A percentile compares a stretch with the other conserved stretches of the same genome.
These are phyloP conservation scores for Parasitella parasitica DNA, from an alignment of 371 early-diverging fungal genomes.

Conservation along the genomic window DNA sequence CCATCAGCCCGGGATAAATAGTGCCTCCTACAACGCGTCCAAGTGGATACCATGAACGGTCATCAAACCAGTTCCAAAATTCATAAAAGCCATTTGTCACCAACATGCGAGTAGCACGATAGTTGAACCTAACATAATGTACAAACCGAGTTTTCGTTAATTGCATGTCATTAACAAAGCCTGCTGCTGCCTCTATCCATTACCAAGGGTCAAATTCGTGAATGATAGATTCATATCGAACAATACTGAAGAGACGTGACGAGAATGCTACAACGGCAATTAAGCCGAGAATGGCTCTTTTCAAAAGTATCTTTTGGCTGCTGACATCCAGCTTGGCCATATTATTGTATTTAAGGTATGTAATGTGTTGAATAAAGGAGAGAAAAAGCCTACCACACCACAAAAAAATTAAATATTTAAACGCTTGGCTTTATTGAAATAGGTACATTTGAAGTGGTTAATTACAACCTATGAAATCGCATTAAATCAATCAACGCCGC, in stretches of 20 bases:
- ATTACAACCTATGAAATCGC: background rate
- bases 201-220: slow-evolving; percentile 99
- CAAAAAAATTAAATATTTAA: background rate
- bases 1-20: slow-evolving; percentile 97
- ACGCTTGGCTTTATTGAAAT: background rate
- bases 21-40: slow-evolving; percentile 99
- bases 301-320: slow-evolving; percentile 61
- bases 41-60: slow-evolving; percentile 97
- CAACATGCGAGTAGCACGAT: slow-evolving; percentile 95
- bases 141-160: too few species aligned
- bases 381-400: background rate
- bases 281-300: slow-evolving; percentile 77
- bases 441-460: background rate
- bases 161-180: too few species aligned
- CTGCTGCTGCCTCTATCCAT: too few species aligned
- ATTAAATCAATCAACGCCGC: background rate
- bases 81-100: slow-evolving; percentile 95
- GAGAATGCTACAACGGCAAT: slow-evolving; percentile 89
- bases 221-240: slow-evolving; percentile 95
- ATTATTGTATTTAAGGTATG: background rate
- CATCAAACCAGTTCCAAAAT: slow-evolving; percentile 99
- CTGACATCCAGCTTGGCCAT: slow-evolving; percentile 53
- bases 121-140: slow-evolving; percentile 98
- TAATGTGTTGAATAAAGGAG: background rate
- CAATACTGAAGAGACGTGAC: slow-evolving; percentile 94